Evolutionary conservation across 257 asterid species (phyloP), one percentile per base, ranked within the genome.

Genomic region (Penstemon newberryi): DNA sequence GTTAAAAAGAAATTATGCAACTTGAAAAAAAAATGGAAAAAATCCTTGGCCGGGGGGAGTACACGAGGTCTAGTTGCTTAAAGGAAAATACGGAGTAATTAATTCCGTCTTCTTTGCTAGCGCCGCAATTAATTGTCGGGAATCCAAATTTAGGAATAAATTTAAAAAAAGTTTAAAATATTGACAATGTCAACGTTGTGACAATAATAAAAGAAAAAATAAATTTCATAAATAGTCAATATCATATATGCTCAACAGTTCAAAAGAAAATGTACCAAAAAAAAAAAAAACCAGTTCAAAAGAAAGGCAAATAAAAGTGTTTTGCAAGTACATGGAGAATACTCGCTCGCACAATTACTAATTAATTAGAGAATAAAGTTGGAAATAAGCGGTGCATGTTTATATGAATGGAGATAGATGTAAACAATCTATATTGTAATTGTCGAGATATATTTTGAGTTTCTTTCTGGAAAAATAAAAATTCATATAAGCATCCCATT

Each of bases 121-220:
- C 66, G 73, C 70, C 58, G 73, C 61, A 62, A 58, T 43, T 25
- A 49, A 2, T 6, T 10, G 5, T 40, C 4, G 7, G 42, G 70
- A 58, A 57, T 54, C 75, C 51, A 49, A 36, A 40, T 39, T 46
- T 8, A 64, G 53, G 68, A 61, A 77, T 46, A 9, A 1, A 46
- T 46, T 67, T 12, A 19, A 46, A 46, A 33, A 44, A 60, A 46
- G 53, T 47, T 63, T 65, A 63, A 73, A 73, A 5, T 39, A 9
- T 3, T 6, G 36, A 33, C 45, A 73, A 78, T 69, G 79, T 78
- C 82, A 73, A 73, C 56, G 63, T 13, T 70, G 6, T 61, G 15
- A 40, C 33, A 25, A 46, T 64, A 25, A 25, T 25, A 25, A 1
- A 25, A 25, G 33, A 25, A 25, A 25, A 25, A 25, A 1, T 2